These are phyloP conservation scores for Lepidopterella palustris DNA, from an alignment of 495 filamentous ascomycete species.

Conservation along the genomic window DNA sequence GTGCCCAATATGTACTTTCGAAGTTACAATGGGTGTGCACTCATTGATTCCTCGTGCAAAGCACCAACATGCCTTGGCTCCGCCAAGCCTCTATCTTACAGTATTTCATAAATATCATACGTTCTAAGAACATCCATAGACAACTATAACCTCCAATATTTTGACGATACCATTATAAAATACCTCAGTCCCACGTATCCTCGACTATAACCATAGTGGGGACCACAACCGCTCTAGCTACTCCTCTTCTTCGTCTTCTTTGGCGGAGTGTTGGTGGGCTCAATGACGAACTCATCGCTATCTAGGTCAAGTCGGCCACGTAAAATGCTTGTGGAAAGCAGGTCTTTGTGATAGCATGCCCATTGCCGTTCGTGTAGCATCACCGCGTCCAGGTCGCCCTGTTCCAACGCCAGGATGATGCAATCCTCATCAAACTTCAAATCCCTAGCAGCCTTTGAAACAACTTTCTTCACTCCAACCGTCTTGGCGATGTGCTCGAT, in stretches of 20 bases:
- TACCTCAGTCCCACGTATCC: neutral
- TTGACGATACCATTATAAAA: no score
- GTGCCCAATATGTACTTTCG: no score
- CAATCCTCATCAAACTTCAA: conserved; percentile 7
- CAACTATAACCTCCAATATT: no score
- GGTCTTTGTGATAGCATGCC: conserved; percentile 18
- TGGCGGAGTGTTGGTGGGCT: neutral
- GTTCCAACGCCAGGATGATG: conserved; percentile 13
- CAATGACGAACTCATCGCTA: conserved; percentile 26
- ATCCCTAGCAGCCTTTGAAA: conserved; percentile 17
- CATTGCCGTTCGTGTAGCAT: conserved; percentile 8
- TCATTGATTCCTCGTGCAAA: no score
- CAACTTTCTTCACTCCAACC: conserved; percentile 26
- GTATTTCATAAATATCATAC: no score
- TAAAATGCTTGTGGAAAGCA: conserved; percentile 25
- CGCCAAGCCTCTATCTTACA: no score
- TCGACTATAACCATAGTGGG: neutral
- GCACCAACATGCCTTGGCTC: no score
- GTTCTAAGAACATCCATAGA: no score
- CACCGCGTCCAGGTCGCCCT: conserved; percentile 12
- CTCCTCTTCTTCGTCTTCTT: neutral
- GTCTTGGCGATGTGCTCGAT: conserved; percentile 32
- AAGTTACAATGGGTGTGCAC: no score
- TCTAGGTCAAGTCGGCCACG: conserved; percentile 20
- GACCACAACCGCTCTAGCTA: neutral